Conservation (phyloP, 768 basidiomycete genomes). For the Amanita phalloides region DNA sequence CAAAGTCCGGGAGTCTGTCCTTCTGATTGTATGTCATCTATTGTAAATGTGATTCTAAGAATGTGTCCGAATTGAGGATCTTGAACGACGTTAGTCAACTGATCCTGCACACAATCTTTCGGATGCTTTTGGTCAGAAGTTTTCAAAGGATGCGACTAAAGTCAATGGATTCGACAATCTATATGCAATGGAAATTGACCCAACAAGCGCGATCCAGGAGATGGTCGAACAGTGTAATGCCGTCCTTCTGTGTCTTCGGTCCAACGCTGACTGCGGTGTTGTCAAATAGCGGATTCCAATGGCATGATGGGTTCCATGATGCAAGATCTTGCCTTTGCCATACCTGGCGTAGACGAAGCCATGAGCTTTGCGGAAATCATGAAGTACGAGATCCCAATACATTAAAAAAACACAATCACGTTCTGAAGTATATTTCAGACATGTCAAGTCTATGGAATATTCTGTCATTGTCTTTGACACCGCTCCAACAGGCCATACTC, state of each 20-base stretch:
- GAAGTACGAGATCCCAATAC: conserved; percentile 55
- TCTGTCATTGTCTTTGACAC: conserved; percentile 99
- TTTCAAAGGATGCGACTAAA: conserved; percentile 96
- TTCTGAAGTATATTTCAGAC: conserved; percentile 35
- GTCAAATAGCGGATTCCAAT: conserved; percentile 63
- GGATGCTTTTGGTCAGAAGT: conserved; percentile 98
- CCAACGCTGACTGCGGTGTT: conserved; percentile 2
- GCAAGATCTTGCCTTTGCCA: conserved; percentile 98
- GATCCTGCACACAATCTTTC: conserved; percentile 99
- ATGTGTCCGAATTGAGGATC: not conserved
- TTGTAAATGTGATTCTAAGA: not conserved
- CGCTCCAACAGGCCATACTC: conserved; percentile 95
- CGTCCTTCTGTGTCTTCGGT: conserved; percentile 2
- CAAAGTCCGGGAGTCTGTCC: conserved; percentile 82
- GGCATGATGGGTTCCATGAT: conserved; percentile 99
- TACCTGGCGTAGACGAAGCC: conserved; percentile 98
- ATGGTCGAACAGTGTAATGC: conserved; percentile 93
- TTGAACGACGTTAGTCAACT: conserved; percentile 55
- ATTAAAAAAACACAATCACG: not conserved
- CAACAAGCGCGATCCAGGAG: conserved; percentile 94
- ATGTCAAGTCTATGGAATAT: conserved; percentile 99
- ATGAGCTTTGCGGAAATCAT: conserved; percentile 99
- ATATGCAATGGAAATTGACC: conserved; percentile 99
- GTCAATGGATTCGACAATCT: conserved; percentile 97
- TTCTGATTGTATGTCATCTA: conserved; percentile 70